Evolutionary conservation across 441 rosid genomes (phyloP).

Genomic region (Gossypium trilobum): DNA sequence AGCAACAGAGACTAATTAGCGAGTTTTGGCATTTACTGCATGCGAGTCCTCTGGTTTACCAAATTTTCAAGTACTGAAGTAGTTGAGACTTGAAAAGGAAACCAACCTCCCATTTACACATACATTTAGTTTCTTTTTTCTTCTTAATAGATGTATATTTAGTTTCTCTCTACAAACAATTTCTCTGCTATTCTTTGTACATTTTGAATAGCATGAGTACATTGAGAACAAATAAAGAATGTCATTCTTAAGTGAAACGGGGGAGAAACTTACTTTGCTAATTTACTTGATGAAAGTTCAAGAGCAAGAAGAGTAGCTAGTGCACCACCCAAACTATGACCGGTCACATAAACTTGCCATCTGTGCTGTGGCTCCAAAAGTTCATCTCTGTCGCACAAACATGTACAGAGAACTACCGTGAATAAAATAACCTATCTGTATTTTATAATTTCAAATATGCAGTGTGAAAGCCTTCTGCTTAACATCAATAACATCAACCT

Average conservation of each 20-base stretch:
- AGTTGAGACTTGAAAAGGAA: neutral
- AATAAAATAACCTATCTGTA: neutral
- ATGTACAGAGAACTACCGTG: neutral
- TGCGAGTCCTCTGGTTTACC: neutral
- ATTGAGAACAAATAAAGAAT: neutral
- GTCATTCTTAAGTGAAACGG: neutral
- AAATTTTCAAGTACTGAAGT: neutral
- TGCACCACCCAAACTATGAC: slow-evolving; percentile 98
- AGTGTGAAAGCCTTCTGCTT: neutral
- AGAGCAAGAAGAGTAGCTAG: slow-evolving; percentile 82
- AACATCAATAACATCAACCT: neutral
- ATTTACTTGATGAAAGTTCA: slow-evolving; percentile 85
- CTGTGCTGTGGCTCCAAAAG: slow-evolving; percentile 32
- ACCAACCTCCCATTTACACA: neutral
- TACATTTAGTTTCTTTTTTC: neutral
- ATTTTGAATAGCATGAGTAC: neutral
- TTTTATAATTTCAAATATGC: neutral
- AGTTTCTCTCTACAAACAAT: neutral
- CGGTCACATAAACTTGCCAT: slow-evolving; percentile 91
- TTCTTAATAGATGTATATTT: neutral
- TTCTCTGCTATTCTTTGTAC: neutral
- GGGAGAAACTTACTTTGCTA: slow-evolving; percentile 55
- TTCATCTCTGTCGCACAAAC: slow-evolving; percentile 45
- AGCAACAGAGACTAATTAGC: neutral
- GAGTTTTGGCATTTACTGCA: neutral